Evolutionary conservation across 2,329 filamentous ascomycete genomes (phyloP).

Genomic region (Fusarium globosum): DNA sequence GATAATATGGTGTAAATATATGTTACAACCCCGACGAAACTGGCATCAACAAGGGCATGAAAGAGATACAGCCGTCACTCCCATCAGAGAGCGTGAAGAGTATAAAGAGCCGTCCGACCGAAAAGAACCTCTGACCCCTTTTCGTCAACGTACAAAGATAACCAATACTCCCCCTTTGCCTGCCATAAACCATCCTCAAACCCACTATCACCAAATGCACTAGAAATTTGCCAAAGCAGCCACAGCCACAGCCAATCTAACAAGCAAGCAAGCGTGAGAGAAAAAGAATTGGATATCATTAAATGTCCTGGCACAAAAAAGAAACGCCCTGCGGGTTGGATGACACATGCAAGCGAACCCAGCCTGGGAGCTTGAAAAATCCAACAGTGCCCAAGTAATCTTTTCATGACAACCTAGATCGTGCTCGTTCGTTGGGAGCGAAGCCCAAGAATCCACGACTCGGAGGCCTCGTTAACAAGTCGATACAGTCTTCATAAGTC

Average conservation of each 20-base stretch:
- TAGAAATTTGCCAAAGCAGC: slow-evolving; percentile 16
- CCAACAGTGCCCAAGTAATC: slow-evolving; percentile 39
- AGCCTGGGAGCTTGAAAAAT: slow-evolving; percentile 28
- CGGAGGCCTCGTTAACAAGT: slow-evolving; percentile 13
- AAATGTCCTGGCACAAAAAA: slow-evolving; percentile 47
- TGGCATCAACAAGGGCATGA: not conserved
- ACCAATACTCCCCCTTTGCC: slow-evolving; percentile 36
- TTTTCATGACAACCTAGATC: slow-evolving; percentile 31
- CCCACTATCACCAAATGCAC: slow-evolving; percentile 9
- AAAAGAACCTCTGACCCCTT: slow-evolving; percentile 15
- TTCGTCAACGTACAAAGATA: slow-evolving; percentile 32
- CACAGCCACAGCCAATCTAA: not conserved
- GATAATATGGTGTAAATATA: slow-evolving; percentile 3
- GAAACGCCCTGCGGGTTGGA: slow-evolving; percentile 40
- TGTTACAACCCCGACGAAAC: slow-evolving; percentile 4
- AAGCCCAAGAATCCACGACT: slow-evolving; percentile 25
- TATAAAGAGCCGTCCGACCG: slow-evolving; percentile 15
- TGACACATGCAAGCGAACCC: slow-evolving; percentile 36
- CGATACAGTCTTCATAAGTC: slow-evolving; percentile 14
- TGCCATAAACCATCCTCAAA: slow-evolving; percentile 5
- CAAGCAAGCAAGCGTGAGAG: slow-evolving; percentile 19
- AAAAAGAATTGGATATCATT: slow-evolving; percentile 49
- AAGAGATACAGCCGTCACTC: slow-evolving; percentile 20
- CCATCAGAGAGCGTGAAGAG: slow-evolving; percentile 7
- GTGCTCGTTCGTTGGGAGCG: slow-evolving; percentile 20